phyloP scores from a whole-genome alignment of 2,329 filamentous ascomycete species.

The Cyphellophora attinorum region DNA sequence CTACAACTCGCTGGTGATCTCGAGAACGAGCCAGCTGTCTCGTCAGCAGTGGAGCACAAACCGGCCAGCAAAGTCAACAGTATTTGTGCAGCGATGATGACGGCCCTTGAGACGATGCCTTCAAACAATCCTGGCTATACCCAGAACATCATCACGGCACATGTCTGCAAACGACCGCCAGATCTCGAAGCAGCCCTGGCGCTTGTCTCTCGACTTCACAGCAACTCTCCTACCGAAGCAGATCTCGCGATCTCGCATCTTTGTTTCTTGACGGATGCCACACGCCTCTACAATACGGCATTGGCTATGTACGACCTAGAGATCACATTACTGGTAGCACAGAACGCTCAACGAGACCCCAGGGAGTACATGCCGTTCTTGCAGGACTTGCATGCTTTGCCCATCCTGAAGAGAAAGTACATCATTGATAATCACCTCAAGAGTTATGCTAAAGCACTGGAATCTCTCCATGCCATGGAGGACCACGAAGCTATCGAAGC shows the following conservation, averaged over 20 bases:
- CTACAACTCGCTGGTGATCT: slow-evolving; percentile 26
- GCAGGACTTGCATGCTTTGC: slow-evolving; percentile 69
- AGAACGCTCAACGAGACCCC: slow-evolving; percentile 92
- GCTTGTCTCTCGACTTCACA: slow-evolving; percentile 64
- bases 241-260: slow-evolving; percentile 93
- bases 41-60: slow-evolving; percentile 15
- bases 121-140: slow-evolving; percentile 46
- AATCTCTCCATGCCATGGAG: slow-evolving; percentile 62
- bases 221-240: slow-evolving; percentile 50
- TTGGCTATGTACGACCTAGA: slow-evolving; percentile 88
- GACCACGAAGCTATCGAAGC: slow-evolving; percentile 67
- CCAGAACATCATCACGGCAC: slow-evolving; percentile 87
- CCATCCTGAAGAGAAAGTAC: slow-evolving; percentile 62
- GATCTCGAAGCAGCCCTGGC: slow-evolving; percentile 76
- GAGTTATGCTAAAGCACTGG: slow-evolving; percentile 66
- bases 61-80: slow-evolving; percentile 62
- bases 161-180: slow-evolving; percentile 87
- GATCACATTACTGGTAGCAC: slow-evolving; percentile 78
- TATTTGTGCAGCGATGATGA: slow-evolving; percentile 77
- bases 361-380: slow-evolving; percentile 93
- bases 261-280: slow-evolving; percentile 91
- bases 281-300: slow-evolving; percentile 81
- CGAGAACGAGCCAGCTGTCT: slow-evolving; percentile 9
- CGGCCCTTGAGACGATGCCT: slow-evolving; percentile 53
- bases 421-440: slow-evolving; percentile 82